Conservation (phyloP, 2,329 filamentous ascomycete species). For the Calonectria montana region DNA sequence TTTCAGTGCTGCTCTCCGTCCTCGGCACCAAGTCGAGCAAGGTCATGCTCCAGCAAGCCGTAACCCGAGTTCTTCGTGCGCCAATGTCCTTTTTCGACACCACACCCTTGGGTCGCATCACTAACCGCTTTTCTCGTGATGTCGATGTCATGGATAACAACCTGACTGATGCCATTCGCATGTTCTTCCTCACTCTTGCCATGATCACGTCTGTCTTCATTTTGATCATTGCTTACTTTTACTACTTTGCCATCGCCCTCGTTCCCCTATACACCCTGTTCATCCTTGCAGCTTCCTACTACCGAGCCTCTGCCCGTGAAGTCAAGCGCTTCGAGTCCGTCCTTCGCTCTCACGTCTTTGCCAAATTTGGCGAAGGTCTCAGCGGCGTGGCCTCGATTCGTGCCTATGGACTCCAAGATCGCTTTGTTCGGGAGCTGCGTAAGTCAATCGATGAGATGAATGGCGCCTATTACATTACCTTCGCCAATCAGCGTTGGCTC, state of each 20-base stretch:
- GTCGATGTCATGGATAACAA: constrained; percentile 98
- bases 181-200: constrained; percentile 88
- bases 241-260: constrained; percentile 79
- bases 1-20: constrained; percentile 81
- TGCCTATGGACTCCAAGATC: constrained; percentile 84
- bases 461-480: constrained; percentile 92
- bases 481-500: constrained; percentile 95
- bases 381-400: constrained; percentile 86
- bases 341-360: constrained; percentile 87
- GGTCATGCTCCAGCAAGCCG: constrained; percentile 82
- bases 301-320: constrained; percentile 90
- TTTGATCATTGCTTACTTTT: constrained; percentile 94
- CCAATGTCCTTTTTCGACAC: constrained; percentile 97
- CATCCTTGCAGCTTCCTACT: constrained; percentile 85
- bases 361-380: constrained; percentile 90
- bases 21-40: constrained; percentile 86
- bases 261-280: constrained; percentile 79
- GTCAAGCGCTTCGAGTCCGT: constrained; percentile 95
- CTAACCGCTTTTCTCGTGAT: constrained; percentile 95
- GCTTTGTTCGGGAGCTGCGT: constrained; percentile 78
- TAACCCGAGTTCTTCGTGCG: constrained; percentile 78
- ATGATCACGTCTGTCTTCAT: constrained; percentile 87
- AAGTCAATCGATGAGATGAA: constrained; percentile 90
- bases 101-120: constrained; percentile 93
- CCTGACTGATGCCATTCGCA: constrained; percentile 87